These are phyloP conservation scores for Ophiosphaerella korrae DNA, from an alignment of 2,329 filamentous ascomycete genomes.

Conservation along the genomic window DNA sequence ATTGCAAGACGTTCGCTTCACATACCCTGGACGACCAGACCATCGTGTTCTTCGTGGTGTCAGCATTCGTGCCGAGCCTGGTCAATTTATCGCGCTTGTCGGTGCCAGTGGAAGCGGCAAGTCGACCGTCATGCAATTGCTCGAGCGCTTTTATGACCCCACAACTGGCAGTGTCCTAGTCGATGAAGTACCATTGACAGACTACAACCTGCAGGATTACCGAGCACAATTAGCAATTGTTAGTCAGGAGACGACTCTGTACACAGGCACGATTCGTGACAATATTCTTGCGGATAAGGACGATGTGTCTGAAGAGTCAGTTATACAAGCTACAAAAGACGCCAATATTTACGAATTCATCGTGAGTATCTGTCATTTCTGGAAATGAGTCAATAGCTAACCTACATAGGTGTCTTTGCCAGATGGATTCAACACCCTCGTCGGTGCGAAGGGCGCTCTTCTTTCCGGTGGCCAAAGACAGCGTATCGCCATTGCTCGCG, in stretches of 20 bases:
- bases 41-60: constrained; percentile 90
- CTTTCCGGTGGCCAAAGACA: constrained; percentile 85
- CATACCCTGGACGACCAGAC: constrained; percentile 88
- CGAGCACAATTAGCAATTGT: constrained; percentile 87
- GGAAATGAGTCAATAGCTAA: background rate
- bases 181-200: constrained; percentile 81
- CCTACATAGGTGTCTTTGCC: constrained; percentile 28
- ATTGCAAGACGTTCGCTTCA: constrained; percentile 91
- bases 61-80: constrained; percentile 73
- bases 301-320: constrained; percentile 70
- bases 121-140: constrained; percentile 85
- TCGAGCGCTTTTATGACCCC: constrained; percentile 95
- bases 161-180: constrained; percentile 78
- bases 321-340: constrained; percentile 82
- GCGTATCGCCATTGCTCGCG: constrained; percentile 90
- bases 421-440: constrained; percentile 83
- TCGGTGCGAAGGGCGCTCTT: constrained; percentile 77
- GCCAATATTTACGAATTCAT: constrained; percentile 48
- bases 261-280: constrained; percentile 88
- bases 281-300: constrained; percentile 74
- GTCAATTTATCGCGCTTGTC: constrained; percentile 86
- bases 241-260: constrained; percentile 91
- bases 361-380: constrained; percentile 11
- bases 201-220: constrained; percentile 80
- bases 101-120: constrained; percentile 96